These are phyloP conservation scores for Fusarium sp. DNA, from an alignment of 2,329 filamentous ascomycete genomes.

Conservation along the genomic window DNA sequence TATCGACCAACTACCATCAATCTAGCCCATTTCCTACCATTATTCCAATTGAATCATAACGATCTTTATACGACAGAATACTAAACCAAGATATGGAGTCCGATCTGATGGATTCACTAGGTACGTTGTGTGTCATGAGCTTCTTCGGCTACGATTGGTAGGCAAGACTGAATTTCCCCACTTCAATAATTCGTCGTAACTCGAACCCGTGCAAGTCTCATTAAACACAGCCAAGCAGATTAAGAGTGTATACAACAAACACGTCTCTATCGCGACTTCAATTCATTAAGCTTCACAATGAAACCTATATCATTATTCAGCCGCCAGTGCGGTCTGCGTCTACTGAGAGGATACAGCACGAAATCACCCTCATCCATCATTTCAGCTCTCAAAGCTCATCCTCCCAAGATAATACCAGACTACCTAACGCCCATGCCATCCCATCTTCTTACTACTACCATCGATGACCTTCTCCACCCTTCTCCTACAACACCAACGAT, in stretches of 20 bases:
- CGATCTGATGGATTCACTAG: background rate
- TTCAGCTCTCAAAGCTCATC: conserved; percentile 44
- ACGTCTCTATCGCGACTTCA: background rate
- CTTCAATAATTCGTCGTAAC: background rate
- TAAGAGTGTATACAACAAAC: background rate
- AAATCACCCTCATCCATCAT: conserved; percentile 19
- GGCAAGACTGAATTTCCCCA: background rate
- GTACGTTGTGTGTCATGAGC: background rate
- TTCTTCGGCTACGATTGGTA: background rate
- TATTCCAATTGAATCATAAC: too few relatives aligned
- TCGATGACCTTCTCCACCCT: conserved; percentile 65
- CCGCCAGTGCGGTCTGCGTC: conserved; percentile 14
- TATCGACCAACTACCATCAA: too few relatives aligned
- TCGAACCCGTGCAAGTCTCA: background rate
- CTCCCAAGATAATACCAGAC: conserved; percentile 56
- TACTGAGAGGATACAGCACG: conserved; percentile 14
- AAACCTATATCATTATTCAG: background rate
- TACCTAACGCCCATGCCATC: conserved; percentile 69
- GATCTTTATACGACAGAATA: background rate
- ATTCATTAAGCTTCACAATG: background rate
- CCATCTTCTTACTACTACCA: conserved; percentile 72
- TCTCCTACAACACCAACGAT: conserved; percentile 27
- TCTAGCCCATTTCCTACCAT: background rate
- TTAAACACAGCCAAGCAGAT: background rate
- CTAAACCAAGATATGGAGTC: background rate